Conservation (phyloP, 2,329 filamentous ascomycete genomes). For the Aspergillus pseudoviridinutans region DNA sequence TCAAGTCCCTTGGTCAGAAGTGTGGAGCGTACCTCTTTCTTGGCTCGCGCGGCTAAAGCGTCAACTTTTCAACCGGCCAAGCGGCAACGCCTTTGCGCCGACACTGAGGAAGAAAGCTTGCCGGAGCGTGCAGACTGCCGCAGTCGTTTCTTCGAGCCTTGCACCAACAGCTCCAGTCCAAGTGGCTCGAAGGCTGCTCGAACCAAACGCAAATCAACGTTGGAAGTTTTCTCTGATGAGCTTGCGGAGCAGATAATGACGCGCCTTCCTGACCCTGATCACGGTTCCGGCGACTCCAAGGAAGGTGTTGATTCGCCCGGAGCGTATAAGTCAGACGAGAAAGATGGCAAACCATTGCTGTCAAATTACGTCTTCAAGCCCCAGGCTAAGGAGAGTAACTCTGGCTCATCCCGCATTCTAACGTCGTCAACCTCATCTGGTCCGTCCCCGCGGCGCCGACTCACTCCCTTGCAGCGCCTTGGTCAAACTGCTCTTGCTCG, state of each 20-base stretch:
- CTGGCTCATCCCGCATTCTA: not conserved
- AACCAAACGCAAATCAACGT: constrained; percentile 40
- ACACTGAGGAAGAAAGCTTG: constrained; percentile 34
- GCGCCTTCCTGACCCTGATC: constrained; percentile 37
- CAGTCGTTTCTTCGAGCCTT: constrained; percentile 48
- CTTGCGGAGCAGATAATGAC: constrained; percentile 49
- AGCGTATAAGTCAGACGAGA: not conserved
- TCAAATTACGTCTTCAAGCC: not conserved
- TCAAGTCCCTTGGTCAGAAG: constrained; percentile 42
- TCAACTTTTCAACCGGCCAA: constrained; percentile 48
- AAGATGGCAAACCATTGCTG: not conserved
- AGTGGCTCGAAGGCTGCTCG: constrained; percentile 32
- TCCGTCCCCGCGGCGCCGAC: constrained; percentile 6
- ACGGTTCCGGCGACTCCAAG: not conserved
- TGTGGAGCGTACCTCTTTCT: constrained; percentile 37
- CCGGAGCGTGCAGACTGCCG: constrained; percentile 31
- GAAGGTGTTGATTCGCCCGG: not conserved
- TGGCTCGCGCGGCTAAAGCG: constrained; percentile 33
- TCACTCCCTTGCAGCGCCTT: constrained; percentile 41
- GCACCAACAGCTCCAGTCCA: constrained; percentile 34
- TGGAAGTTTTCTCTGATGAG: constrained; percentile 53
- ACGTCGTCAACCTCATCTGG: not conserved
- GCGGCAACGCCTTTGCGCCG: constrained; percentile 50
- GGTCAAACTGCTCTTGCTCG: constrained; percentile 37
- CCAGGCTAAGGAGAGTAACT: not conserved